A percentile compares a stretch with the other conserved stretches of the same genome.
Conservation (phyloP, 1,284 basidiomycete genomes). For the Wolfiporia cocos region DNA sequence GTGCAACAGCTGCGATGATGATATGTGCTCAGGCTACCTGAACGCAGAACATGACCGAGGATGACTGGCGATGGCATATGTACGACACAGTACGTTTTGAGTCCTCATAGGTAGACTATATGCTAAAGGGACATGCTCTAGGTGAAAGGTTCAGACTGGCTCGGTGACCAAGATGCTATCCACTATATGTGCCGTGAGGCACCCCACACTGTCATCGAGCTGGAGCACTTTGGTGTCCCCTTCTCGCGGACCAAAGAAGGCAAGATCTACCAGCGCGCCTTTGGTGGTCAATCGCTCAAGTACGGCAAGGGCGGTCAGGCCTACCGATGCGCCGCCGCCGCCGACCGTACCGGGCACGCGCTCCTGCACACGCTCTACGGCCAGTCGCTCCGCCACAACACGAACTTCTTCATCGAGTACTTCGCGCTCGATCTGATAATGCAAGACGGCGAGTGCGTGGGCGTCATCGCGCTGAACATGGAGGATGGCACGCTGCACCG, state of each 20-base stretch:
- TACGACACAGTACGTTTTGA: constrained; percentile 81
- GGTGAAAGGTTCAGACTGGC: constrained; percentile 99
- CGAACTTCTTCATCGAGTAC: constrained; percentile 99
- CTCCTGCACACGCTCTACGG: constrained; percentile 98
- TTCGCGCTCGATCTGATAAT: constrained; percentile 98
- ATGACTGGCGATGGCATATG: constrained; percentile 99
- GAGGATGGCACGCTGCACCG: constrained; percentile 99
- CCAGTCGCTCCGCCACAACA: constrained; percentile 98
- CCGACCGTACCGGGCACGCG: constrained; percentile 98
- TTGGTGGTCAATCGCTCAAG: constrained; percentile 97
- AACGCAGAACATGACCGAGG: constrained; percentile 99
- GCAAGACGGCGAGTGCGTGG: constrained; percentile 98
- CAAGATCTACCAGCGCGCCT: constrained; percentile 99
- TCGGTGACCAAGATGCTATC: constrained; percentile 99
- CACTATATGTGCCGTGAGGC: constrained; percentile 99
- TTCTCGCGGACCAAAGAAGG: constrained; percentile 99
- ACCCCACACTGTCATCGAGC: constrained; percentile 91
- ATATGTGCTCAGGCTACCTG: no score
- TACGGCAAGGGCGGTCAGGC: constrained; percentile 99
- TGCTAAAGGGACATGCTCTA: constrained; percentile 24
- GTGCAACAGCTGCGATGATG: constrained; percentile 5
- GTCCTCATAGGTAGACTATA: neutral
- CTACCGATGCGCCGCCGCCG: constrained; percentile 97
- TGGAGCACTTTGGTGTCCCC: constrained; percentile 98
- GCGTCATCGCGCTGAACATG: constrained; percentile 98